Evolutionary conservation across 768 basidiomycete species (phyloP).

Genomic region (Lactifluus rugatus): DNA sequence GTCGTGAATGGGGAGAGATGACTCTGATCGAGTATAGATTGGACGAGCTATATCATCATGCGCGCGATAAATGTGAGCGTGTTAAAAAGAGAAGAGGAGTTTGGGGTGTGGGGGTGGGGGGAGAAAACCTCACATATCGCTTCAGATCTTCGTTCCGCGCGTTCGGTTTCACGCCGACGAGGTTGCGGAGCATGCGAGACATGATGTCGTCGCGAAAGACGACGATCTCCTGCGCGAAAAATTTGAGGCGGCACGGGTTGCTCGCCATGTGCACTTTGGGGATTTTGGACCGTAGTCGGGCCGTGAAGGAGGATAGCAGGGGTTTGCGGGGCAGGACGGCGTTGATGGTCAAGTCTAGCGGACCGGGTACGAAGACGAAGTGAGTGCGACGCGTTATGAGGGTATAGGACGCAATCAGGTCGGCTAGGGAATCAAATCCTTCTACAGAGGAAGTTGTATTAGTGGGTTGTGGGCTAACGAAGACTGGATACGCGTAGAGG

Average conservation of each 20-base stretch:
- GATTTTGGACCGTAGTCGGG: conserved; percentile 58
- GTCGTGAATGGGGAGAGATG: conserved; percentile 85
- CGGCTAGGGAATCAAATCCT: conserved; percentile 78
- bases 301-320: conserved; percentile 64
- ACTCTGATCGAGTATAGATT: conserved; percentile 89
- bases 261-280: conserved; percentile 76
- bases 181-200: conserved; percentile 87
- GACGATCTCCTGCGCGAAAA: conserved; percentile 93
- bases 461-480: background rate
- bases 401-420: conserved; percentile 76
- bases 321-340: conserved; percentile 73
- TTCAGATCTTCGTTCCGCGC: conserved; percentile 73
- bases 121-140: conserved; percentile 56
- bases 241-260: conserved; percentile 91
- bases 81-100: too few relatives aligned
- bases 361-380: conserved; percentile 93
- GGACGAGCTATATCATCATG: conserved; percentile 89
- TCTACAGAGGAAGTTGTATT: conserved; percentile 39
- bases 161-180: conserved; percentile 79
- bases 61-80: too few relatives aligned
- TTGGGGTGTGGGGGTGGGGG: background rate
- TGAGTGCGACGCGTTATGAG: conserved; percentile 68
- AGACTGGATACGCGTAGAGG: too few relatives aligned
- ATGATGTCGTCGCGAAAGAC: conserved; percentile 89
- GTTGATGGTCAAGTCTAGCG: conserved; percentile 78